These are phyloP conservation scores for Vaccinium macrocarpon DNA, from an alignment of 148 eudicot genomes.

Conservation along the genomic window DNA sequence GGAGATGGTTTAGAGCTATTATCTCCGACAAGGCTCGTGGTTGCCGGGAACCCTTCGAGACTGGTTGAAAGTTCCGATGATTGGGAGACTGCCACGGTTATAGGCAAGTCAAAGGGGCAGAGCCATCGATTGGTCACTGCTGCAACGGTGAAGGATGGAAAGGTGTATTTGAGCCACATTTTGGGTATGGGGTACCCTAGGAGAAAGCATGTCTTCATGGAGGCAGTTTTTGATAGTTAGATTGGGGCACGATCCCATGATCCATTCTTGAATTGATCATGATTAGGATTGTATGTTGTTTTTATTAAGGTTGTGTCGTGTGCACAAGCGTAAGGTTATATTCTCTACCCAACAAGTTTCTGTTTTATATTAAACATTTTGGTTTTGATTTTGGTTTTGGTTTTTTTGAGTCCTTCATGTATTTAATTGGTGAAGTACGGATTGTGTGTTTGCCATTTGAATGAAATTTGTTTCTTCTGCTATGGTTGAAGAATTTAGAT, in stretches of 20 bases:
- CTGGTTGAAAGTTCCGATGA: constrained; percentile 69
- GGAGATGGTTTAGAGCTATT: constrained; percentile 79
- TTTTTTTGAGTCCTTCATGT: too few relatives aligned
- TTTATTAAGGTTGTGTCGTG: background rate
- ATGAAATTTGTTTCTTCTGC: constrained; percentile 2
- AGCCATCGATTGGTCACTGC: constrained; percentile 62
- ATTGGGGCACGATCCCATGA: background rate
- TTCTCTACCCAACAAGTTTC: background rate
- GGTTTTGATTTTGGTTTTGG: background rate
- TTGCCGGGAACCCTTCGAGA: constrained; percentile 62
- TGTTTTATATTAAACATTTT: background rate
- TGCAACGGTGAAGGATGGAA: constrained; percentile 73
- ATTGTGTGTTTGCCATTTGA: background rate
- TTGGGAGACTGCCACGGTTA: constrained; percentile 64
- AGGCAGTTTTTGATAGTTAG: constrained; percentile 57
- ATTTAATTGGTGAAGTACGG: background rate
- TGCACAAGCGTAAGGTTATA: background rate
- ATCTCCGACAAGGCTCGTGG: constrained; percentile 66
- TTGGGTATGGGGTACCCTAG: constrained; percentile 79
- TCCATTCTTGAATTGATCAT: background rate
- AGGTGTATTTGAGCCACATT: constrained; percentile 65
- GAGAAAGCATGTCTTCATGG: constrained; percentile 71
- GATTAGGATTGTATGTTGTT: background rate
- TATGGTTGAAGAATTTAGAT: too few relatives aligned
- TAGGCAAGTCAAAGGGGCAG: constrained; percentile 43